Base-by-base conservation (phyloP, 768 basidiomycete genomes). In the Termitomyces sp. region DNA sequence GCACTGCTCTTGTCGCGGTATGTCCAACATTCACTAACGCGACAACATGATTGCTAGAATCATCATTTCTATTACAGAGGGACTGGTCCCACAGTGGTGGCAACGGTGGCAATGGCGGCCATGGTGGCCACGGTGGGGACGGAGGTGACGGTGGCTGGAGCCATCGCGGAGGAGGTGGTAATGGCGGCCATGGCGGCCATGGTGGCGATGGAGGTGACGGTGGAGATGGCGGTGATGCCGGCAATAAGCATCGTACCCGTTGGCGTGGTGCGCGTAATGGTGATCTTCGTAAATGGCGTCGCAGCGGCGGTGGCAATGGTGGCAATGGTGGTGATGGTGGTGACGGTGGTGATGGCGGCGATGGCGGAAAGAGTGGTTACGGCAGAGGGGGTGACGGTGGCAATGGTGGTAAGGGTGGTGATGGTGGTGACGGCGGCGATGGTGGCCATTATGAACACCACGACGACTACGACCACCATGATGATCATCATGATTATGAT, bases 371-470 rank as follows among this genome's bases (percentile, higher is more conserved):
- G 30, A 47, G 55, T 4, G n/a, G 38, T 22, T 49, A 56, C 8
- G 55, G 55, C 20, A 48, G 55, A 32, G 48, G 40, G 0, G 47
- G 55, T 26, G 18, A 30, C 1, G 47, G 47, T 28, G 55, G 55
- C 6, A 11, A 55, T 10, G 46, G 55, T 20, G 55, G 55, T 22
- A 44, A 44, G 11, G 36, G 33, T 6, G 45, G 48, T 5, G 33
- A 50, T 44, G 56, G 56, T 11, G 56, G 56, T 5, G 30, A 41
- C 18, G 49, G 49, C 16, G 55, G 55, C 13, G 49, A 50, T 41
- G 30, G 48, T 32, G 55, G 55, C 1, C 40, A 50, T 6, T 38
- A 28, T 9, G 55, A 48, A 0, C 40, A 50, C 20, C 20, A 41
- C 22, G 24, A 41, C 38, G 28, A 46, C 22, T 16, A 46, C 6